phyloP scores from a whole-genome alignment of 441 rosid species.

The Aquilaria agallochum region DNA sequence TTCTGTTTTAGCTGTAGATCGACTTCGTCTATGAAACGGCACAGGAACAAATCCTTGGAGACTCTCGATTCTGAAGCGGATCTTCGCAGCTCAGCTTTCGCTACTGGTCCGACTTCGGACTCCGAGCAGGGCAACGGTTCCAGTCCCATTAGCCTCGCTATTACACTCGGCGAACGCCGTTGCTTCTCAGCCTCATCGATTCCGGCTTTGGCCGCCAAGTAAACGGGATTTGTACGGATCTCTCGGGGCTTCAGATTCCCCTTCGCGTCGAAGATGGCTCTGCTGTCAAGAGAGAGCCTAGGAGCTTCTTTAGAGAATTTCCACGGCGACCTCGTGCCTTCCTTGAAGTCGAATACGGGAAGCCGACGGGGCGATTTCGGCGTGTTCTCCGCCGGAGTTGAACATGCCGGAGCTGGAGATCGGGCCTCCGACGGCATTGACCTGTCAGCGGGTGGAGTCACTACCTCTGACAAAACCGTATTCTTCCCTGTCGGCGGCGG shows the following conservation, averaged over 20 bases:
- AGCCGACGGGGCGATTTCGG: constrained; percentile 40
- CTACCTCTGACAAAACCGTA: no score
- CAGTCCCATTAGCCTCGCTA: constrained; percentile 92
- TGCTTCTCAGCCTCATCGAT: constrained; percentile 35
- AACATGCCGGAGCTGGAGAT: constrained; percentile 21
- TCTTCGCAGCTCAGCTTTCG: constrained; percentile 67
- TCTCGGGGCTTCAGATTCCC: constrained; percentile 83
- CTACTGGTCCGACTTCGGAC: constrained; percentile 11
- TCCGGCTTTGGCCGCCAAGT: constrained; percentile 25
- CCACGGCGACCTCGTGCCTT: constrained; percentile 63
- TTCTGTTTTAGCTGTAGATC: constrained; percentile 38
- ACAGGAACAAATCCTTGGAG: constrained; percentile 43
- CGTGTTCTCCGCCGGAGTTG: not conserved
- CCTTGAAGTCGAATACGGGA: constrained; percentile 46
- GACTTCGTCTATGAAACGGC: constrained; percentile 53
- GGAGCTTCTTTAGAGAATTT: constrained; percentile 90
- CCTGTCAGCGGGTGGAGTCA: constrained; percentile 8
- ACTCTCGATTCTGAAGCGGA: constrained; percentile 90
- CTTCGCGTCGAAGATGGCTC: constrained; percentile 78
- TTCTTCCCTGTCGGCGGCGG: no score
- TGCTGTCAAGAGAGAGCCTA: constrained; percentile 89
- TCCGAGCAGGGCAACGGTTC: constrained; percentile 59
- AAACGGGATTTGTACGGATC: constrained; percentile 49
- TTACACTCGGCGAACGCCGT: constrained; percentile 77
- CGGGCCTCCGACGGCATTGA: constrained; percentile 24